Percentiles rank a stretch among this genome's conserved stretches.
Evolutionary conservation across 805 yeast genomes (phyloP).

Genomic region (Ogataea nakhonphanomensis): DNA sequence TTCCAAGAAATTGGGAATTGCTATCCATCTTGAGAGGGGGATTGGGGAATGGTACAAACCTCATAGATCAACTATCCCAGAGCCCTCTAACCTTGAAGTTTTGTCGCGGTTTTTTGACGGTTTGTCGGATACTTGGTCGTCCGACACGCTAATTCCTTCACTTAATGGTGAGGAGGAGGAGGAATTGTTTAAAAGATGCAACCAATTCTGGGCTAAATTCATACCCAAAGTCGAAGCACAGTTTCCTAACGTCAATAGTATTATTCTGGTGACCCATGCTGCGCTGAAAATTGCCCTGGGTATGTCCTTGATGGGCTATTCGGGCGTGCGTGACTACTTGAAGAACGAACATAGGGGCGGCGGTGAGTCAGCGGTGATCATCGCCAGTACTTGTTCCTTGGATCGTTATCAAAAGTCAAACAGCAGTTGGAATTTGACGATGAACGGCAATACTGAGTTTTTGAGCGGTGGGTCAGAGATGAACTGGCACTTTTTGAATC

Average conservation of each 20-base stretch:
- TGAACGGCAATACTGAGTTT: conserved; percentile 74
- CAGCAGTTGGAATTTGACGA: conserved; percentile 53
- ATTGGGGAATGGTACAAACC: conserved; percentile 89
- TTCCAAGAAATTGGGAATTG: conserved; percentile 53
- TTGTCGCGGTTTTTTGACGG: conserved; percentile 54
- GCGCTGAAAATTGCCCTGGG: conserved; percentile 90
- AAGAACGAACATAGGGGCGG: conserved; percentile 42
- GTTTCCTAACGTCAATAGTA: conserved; percentile 57
- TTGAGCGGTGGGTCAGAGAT: conserved; percentile 80
- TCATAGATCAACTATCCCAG: conserved; percentile 65
- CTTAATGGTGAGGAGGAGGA: conserved; percentile 68
- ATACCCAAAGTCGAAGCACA: conserved; percentile 53
- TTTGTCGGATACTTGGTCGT: conserved; percentile 44
- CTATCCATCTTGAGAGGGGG: conserved; percentile 72
- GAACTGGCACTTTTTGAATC: conserved; percentile 78
- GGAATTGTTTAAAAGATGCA: conserved; percentile 64
- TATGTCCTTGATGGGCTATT: conserved; percentile 59
- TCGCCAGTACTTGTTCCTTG: conserved; percentile 84
- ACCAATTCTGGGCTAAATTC: conserved; percentile 50
- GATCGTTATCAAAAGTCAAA: conserved; percentile 51
- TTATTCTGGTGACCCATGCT: conserved; percentile 86
- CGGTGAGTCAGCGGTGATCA: conserved; percentile 35
- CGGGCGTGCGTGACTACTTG: conserved; percentile 48
- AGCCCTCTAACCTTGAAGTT: conserved; percentile 52
- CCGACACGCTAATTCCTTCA: conserved; percentile 57